phyloP scores from a whole-genome alignment of 805 yeast genomes.

The Wickerhamiella australiensis region DNA sequence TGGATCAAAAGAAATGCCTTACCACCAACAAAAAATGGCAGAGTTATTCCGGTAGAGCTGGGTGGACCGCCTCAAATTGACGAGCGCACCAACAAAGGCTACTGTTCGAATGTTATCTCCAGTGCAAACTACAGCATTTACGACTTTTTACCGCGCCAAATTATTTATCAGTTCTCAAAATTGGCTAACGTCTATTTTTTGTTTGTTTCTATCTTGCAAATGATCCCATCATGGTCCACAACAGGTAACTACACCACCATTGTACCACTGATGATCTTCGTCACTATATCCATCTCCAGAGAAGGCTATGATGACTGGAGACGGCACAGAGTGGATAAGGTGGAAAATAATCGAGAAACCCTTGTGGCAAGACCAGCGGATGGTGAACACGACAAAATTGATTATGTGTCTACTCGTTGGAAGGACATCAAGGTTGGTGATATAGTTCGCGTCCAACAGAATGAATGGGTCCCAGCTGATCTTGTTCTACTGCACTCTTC shows the following conservation, averaged over 20 bases:
- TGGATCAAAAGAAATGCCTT: conserved; percentile 19
- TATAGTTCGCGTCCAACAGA: conserved; percentile 53
- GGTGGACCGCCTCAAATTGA: conserved; percentile 34
- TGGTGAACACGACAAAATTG: conserved; percentile 16
- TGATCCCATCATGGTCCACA: conserved; percentile 96
- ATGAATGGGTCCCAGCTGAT: conserved; percentile 95
- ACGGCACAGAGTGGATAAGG: conserved; percentile 72
- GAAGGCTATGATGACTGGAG: conserved; percentile 92
- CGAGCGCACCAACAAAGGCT: conserved; percentile 54
- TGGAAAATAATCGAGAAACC: conserved; percentile 56
- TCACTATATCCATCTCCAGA: conserved; percentile 76
- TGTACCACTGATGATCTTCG: conserved; percentile 73
- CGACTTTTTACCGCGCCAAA: conserved; percentile 77
- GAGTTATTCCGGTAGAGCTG: conserved; percentile 51
- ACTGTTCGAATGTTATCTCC: conserved; percentile 56
- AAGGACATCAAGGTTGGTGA: conserved; percentile 80
- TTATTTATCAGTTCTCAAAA: conserved; percentile 83
- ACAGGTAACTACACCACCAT: conserved; percentile 94
- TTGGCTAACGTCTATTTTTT: conserved; percentile 85
- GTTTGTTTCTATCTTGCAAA: conserved; percentile 80
- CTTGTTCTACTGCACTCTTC: conserved; percentile 56
- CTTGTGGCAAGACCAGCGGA: conserved; percentile 28
- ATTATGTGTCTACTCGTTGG: conserved; percentile 43
- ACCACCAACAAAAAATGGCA: conserved; percentile 53
- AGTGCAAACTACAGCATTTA: conserved; percentile 76